These are phyloP conservation scores for Serendipita sp. DNA, from an alignment of 768 basidiomycete species.

Conservation along the genomic window DNA sequence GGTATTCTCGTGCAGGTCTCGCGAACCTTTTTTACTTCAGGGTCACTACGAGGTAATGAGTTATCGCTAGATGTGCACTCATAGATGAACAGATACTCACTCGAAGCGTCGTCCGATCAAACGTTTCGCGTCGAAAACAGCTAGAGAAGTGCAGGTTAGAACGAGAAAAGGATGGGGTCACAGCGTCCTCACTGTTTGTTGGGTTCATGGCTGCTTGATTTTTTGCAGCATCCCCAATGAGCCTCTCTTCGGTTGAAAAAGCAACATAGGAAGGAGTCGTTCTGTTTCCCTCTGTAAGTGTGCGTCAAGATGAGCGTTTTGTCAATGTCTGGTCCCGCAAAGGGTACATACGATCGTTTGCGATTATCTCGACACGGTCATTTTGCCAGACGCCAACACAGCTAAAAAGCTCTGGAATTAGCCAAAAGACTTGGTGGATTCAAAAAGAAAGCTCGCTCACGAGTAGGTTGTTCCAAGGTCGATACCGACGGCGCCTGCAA, in stretches of 20 bases:
- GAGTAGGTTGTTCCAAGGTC: constrained; percentile 97
- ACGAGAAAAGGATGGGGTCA: not conserved
- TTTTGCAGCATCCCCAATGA: constrained; percentile 97
- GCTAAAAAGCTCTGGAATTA: constrained; percentile 27
- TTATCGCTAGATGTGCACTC: constrained; percentile 9
- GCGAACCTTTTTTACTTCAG: constrained; percentile 77
- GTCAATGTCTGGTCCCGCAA: not conserved
- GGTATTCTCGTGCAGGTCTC: not conserved
- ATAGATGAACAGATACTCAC: constrained; percentile 28
- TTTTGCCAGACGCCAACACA: constrained; percentile 99
- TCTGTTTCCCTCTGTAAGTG: constrained; percentile 74
- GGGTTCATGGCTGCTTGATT: constrained; percentile 99
- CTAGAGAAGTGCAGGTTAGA: not conserved
- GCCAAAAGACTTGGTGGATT: not conserved
- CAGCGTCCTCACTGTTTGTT: constrained; percentile 41
- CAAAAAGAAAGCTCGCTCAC: constrained; percentile 27
- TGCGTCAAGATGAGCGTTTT: not conserved
- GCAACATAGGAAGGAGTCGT: constrained; percentile 99
- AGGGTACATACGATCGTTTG: constrained; percentile 68
- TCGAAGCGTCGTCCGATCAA: constrained; percentile 95
- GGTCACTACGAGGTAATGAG: constrained; percentile 39
- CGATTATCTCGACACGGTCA: constrained; percentile 98
- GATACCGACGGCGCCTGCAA: constrained; percentile 66
- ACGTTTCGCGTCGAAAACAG: constrained; percentile 98
- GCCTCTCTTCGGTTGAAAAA: constrained; percentile 88